Evolutionary conservation across 1,284 basidiomycete genomes (phyloP).

Genomic region (Trichosporon coremiiforme): DNA sequence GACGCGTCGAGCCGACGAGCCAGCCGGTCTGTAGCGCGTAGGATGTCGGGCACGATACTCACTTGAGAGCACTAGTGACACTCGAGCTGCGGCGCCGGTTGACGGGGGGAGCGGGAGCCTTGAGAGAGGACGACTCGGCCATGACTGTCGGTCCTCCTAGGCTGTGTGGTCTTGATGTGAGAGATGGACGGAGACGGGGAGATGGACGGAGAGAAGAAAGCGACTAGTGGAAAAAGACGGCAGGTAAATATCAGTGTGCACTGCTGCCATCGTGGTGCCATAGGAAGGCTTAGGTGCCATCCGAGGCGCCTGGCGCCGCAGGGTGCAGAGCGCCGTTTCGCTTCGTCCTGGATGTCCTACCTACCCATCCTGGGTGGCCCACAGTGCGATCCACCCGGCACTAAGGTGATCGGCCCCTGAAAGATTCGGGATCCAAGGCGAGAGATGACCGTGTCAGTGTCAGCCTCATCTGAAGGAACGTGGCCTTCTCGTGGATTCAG

Average conservation of each 20-base stretch:
- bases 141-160: background rate
- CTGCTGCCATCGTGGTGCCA: constrained; percentile 6
- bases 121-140: constrained; percentile 10
- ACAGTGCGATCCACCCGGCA: background rate
- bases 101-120: constrained; percentile 5
- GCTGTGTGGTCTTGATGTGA: background rate
- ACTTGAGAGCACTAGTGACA: constrained; percentile 48
- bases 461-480: background rate
- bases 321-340: background rate
- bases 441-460: constrained; percentile 7
- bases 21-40: background rate
- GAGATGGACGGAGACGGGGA: no score
- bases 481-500: background rate
- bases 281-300: constrained; percentile 1
- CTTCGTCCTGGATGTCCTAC: background rate
- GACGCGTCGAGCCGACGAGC: background rate
- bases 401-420: no score
- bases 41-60: constrained; percentile 21
- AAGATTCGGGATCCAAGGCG: background rate
- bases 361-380: no score
- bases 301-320: background rate
- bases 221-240: background rate
- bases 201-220: background rate
- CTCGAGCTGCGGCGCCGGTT: constrained; percentile 44
- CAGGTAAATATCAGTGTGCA: constrained; percentile 1